These are phyloP conservation scores for Cicer cuneatum DNA, from an alignment of 306 rosid species.

Conservation along the genomic window DNA sequence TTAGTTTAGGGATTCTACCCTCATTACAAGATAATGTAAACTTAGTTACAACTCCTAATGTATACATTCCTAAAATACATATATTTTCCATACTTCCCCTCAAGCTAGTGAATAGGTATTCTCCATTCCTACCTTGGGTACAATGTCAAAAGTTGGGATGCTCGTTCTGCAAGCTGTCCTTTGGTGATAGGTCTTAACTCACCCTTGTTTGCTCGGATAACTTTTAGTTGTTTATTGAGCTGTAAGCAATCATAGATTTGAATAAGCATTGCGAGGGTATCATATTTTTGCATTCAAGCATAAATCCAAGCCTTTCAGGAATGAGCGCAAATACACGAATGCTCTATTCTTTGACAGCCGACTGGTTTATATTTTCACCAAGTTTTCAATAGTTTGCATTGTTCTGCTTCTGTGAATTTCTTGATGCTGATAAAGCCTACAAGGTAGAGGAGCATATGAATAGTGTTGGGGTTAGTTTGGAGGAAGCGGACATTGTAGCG, in stretches of 20 bases:
- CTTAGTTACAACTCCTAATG: neutral
- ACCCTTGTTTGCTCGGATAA: neutral
- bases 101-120: neutral
- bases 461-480: constrained; percentile 53
- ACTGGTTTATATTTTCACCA: neutral
- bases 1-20: neutral
- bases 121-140: neutral
- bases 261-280: neutral
- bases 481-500: constrained; percentile 75
- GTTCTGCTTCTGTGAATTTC: constrained; percentile 65
- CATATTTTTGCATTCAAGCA: neutral
- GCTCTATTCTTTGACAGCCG: neutral
- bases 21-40: neutral
- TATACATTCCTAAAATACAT: neutral
- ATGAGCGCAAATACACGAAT: neutral
- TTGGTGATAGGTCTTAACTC: neutral
- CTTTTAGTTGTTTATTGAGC: constrained; percentile 1
- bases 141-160: too few species aligned
- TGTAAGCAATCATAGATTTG: neutral
- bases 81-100: neutral
- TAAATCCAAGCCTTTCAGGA: neutral
- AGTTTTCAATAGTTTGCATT: constrained; percentile 41
- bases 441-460: constrained; percentile 75
- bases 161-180: neutral
- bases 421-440: constrained; percentile 76